Evolutionary conservation across 768 basidiomycete species (phyloP).

Genomic region (Russula olivacea): DNA sequence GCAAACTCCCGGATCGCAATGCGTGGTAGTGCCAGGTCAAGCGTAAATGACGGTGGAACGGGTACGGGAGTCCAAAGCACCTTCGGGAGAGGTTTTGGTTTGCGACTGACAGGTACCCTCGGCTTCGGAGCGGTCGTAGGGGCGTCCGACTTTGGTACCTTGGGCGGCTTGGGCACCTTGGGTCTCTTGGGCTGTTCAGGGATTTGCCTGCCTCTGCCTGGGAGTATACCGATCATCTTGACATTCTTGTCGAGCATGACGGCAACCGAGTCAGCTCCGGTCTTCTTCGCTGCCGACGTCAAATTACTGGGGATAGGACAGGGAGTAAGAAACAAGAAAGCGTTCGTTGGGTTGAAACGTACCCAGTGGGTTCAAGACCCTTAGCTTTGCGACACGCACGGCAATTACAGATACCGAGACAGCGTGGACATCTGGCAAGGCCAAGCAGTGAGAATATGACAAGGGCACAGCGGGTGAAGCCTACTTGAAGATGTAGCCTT

Average conservation of each 20-base stretch:
- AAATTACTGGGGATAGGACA: slow-evolving; percentile 34
- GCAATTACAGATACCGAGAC: slow-evolving; percentile 63
- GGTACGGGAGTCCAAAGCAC: slow-evolving; percentile 50
- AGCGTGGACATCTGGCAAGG: slow-evolving; percentile 57
- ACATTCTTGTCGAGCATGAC: slow-evolving; percentile 35
- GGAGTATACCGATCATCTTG: slow-evolving; percentile 30
- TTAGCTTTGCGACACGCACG: slow-evolving; percentile 55
- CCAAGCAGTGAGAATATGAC: slow-evolving; percentile 19
- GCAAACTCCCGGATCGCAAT: slow-evolving; percentile 72
- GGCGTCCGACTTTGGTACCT: slow-evolving; percentile 16
- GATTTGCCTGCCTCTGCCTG: slow-evolving; percentile 28
- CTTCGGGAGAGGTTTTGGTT: slow-evolving; percentile 36
- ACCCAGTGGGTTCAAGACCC: slow-evolving; percentile 59
- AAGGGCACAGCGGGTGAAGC: slow-evolving; percentile 13
- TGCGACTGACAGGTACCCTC: slow-evolving; percentile 17
- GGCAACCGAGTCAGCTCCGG: slow-evolving; percentile 37
- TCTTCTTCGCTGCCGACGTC: slow-evolving; percentile 34
- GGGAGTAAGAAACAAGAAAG: background rate
- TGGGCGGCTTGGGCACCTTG: slow-evolving; percentile 27
- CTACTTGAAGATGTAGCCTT: slow-evolving; percentile 50
- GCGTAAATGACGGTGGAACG: slow-evolving; percentile 37
- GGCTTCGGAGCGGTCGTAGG: slow-evolving; percentile 18
- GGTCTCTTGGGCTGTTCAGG: slow-evolving; percentile 11
- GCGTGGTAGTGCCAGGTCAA: slow-evolving; percentile 49
- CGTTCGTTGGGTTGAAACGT: slow-evolving; percentile 25